Evolutionary conservation across 2,329 filamentous ascomycete species (phyloP).

Genomic region (Stemphylium vesicarium): DNA sequence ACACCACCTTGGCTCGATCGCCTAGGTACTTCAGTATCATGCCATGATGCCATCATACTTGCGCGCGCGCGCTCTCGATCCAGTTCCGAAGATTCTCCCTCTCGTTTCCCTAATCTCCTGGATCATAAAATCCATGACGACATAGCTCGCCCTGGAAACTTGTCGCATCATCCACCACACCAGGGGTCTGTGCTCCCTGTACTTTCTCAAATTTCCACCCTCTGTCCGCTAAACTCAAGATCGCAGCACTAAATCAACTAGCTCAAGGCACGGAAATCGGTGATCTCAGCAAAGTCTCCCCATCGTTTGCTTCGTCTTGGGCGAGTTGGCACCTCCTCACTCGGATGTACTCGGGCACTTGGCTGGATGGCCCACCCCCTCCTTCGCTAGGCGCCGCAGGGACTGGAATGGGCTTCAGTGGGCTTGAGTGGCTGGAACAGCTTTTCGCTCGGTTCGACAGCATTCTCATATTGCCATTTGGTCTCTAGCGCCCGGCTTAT

Average conservation of each 20-base stretch:
- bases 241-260: no score
- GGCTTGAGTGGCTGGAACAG: constrained; percentile 1
- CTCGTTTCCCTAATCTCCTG: no score
- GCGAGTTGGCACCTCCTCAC: no score
- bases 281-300: no score
- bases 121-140: not conserved
- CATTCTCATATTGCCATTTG: not conserved
- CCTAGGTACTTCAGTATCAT: not conserved
- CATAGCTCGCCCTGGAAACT: constrained; percentile 1
- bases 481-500: constrained; percentile 5
- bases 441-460: not conserved
- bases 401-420: no score
- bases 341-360: no score
- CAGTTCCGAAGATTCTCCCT: no score
- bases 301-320: no score
- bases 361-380: no score
- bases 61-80: not conserved
- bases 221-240: no score
- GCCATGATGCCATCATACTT: not conserved
- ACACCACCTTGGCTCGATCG: not conserved
- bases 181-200: not conserved
- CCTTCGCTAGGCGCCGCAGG: no score
- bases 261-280: no score
- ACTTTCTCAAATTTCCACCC: not conserved
- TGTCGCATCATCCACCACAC: constrained; percentile 2